Percentiles rank a stretch among this genome's conserved stretches.
Evolutionary conservation across 2,329 filamentous ascomycete species (phyloP).

Genomic region (Stemphylium beticola): DNA sequence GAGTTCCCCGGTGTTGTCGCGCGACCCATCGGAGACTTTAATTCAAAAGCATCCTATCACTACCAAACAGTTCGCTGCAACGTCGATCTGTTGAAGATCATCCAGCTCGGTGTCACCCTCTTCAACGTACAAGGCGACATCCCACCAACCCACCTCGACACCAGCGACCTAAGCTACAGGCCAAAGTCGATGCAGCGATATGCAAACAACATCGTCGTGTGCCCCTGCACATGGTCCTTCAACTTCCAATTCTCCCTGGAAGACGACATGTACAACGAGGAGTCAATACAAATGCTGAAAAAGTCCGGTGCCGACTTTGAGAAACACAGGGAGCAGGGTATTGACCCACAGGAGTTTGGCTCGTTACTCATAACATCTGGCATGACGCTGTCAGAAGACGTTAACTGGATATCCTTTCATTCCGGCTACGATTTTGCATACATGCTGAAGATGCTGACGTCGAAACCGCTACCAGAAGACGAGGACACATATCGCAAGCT

Average conservation of each 20-base stretch:
- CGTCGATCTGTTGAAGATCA: conserved; percentile 96
- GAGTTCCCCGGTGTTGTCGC: conserved; percentile 98
- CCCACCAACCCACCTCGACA: conserved; percentile 71
- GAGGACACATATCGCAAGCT: conserved; percentile 88
- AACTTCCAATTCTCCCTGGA: conserved; percentile 97
- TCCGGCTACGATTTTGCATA: conserved; percentile 99
- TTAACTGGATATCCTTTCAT: conserved; percentile 97
- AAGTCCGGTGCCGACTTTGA: conserved; percentile 93
- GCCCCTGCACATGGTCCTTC: conserved; percentile 97
- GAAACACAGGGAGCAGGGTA: conserved; percentile 83
- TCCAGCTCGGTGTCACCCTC: conserved; percentile 92
- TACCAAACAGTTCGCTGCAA: conserved; percentile 98
- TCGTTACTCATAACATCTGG: conserved; percentile 90
- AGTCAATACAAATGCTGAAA: conserved; percentile 88
- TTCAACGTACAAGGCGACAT: conserved; percentile 91
- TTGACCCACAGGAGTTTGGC: conserved; percentile 88
- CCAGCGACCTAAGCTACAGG: conserved; percentile 50
- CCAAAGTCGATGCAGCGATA: conserved; percentile 58
- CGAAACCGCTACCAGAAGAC: conserved; percentile 81
- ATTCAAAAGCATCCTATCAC: conserved; percentile 95
- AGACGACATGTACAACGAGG: conserved; percentile 96
- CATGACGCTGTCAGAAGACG: conserved; percentile 82
- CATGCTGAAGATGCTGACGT: conserved; percentile 89
- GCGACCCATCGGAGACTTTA: conserved; percentile 91
- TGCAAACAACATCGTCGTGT: conserved; percentile 61